Evolutionary conservation across 257 asterid genomes (phyloP).

Genomic region (Nicotiana paniculata): DNA sequence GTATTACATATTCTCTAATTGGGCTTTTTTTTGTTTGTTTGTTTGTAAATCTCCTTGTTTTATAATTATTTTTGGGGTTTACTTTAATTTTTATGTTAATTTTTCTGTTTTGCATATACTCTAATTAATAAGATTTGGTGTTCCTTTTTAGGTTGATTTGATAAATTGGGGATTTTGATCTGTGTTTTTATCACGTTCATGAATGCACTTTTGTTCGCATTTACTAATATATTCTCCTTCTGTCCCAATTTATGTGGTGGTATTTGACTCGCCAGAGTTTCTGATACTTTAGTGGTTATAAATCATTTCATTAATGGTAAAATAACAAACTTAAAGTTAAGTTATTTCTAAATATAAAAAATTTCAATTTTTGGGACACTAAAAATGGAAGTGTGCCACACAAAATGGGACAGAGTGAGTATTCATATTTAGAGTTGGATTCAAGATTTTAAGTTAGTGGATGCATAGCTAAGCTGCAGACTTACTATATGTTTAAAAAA

Average conservation of each 20-base stretch:
- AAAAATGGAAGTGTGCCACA: too few relatives aligned
- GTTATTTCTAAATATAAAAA: too few relatives aligned
- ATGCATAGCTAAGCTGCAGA: not conserved
- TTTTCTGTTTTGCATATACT: not conserved
- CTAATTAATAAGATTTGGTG: not conserved
- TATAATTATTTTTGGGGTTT: not conserved
- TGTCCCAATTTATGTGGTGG: too few relatives aligned
- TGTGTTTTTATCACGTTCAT: not conserved
- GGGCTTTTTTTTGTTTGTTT: not conserved
- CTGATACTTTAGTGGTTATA: too few relatives aligned
- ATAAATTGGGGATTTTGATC: not conserved
- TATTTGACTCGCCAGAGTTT: too few relatives aligned
- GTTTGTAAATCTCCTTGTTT: not conserved
- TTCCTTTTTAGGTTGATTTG: not conserved
- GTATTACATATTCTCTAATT: not conserved
- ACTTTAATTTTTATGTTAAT: not conserved
- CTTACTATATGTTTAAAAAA: too few relatives aligned
- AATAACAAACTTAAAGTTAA: too few relatives aligned
- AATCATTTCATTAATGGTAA: too few relatives aligned
- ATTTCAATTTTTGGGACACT: too few relatives aligned
- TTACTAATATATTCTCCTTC: not conserved
- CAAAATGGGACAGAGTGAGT: not conserved
- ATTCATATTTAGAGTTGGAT: not conserved
- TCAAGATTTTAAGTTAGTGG: not conserved
- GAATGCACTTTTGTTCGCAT: not conserved